Conservation (phyloP, 2,329 filamentous ascomycete species). For the Xylariaceae sp. region DNA sequence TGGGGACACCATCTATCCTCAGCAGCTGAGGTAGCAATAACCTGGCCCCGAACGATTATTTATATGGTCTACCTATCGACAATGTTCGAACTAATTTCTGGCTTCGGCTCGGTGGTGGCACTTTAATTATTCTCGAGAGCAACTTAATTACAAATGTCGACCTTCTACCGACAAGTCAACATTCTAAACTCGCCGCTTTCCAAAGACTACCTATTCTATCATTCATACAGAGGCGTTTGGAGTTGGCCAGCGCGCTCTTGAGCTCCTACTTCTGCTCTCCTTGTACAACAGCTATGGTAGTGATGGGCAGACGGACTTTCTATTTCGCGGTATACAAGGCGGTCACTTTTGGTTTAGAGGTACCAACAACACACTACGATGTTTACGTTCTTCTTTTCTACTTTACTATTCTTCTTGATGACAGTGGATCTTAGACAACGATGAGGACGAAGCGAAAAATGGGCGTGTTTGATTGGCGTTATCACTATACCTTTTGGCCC, state of each 20-base stretch:
- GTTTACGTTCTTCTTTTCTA: slow-evolving; percentile 26
- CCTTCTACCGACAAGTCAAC: slow-evolving; percentile 14
- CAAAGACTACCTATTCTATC: slow-evolving; percentile 21
- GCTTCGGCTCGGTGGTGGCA: slow-evolving; percentile 11
- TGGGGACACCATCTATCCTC: slow-evolving; percentile 56
- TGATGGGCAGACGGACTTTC: slow-evolving; percentile 24
- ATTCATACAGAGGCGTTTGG: slow-evolving; percentile 31
- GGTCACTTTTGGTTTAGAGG: slow-evolving; percentile 33
- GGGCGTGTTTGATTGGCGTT: slow-evolving; percentile 29
- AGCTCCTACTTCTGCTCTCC: slow-evolving; percentile 26
- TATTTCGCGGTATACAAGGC: slow-evolving; percentile 27
- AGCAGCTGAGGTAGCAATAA: slow-evolving; percentile 46
- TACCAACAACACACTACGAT: slow-evolving; percentile 37
- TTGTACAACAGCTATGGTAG: slow-evolving; percentile 40
- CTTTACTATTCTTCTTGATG: slow-evolving; percentile 35
- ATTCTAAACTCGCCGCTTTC: slow-evolving; percentile 3
- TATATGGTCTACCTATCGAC: slow-evolving; percentile 16
- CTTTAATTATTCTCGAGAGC: slow-evolving; percentile 14
- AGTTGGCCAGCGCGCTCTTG: slow-evolving; percentile 23
- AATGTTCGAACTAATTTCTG: slow-evolving; percentile 22
- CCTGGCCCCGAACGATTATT: slow-evolving; percentile 23
- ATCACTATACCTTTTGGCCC: slow-evolving; percentile 29
- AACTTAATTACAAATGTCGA: slow-evolving; percentile 21
- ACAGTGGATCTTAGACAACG: slow-evolving; percentile 40
- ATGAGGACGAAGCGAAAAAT: slow-evolving; percentile 27